Evolutionary conservation across 2,329 filamentous ascomycete species (phyloP).

Genomic region (Alternaria infectoria): DNA sequence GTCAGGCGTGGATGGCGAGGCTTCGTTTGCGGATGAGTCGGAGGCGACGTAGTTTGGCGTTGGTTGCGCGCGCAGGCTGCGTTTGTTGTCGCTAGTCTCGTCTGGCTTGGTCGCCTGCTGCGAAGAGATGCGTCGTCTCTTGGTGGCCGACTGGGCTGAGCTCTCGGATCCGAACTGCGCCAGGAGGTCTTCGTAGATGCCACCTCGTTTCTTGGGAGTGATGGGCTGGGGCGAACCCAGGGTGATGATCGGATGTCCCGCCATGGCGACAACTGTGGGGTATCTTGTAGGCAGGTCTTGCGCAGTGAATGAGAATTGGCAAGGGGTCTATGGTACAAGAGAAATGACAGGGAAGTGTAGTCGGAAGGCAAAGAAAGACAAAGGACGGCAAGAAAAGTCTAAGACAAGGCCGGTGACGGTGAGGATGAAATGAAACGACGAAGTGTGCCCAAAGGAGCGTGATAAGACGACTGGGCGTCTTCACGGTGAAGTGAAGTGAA

Average conservation of each 20-base stretch:
- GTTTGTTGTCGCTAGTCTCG: constrained; percentile 18
- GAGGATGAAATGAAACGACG: constrained; percentile 2
- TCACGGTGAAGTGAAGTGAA: constrained; percentile 11
- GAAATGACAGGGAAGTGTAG: not conserved
- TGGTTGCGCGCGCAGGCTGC: constrained; percentile 1
- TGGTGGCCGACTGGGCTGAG: constrained; percentile 41
- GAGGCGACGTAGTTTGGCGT: constrained; percentile 8
- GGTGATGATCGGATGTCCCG: constrained; percentile 16
- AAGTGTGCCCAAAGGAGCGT: not conserved
- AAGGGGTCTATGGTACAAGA: constrained; percentile 1
- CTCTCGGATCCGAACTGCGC: constrained; percentile 38
- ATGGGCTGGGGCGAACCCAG: constrained; percentile 27
- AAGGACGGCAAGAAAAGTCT: not conserved
- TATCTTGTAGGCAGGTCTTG: not conserved
- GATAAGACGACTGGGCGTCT: not conserved
- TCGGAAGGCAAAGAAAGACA: not conserved
- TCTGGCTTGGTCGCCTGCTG: not conserved
- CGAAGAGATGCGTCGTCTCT: constrained; percentile 27
- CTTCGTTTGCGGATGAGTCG: constrained; percentile 8
- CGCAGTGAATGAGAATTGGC: not conserved
- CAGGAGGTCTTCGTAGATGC: constrained; percentile 33
- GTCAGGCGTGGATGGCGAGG: not conserved
- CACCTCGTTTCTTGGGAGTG: constrained; percentile 34
- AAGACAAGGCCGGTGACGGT: not conserved
- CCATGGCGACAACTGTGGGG: constrained; percentile 22